Evolutionary conservation across 257 asterid genomes (phyloP).

Genomic region (Phtheirospermum japonicum): DNA sequence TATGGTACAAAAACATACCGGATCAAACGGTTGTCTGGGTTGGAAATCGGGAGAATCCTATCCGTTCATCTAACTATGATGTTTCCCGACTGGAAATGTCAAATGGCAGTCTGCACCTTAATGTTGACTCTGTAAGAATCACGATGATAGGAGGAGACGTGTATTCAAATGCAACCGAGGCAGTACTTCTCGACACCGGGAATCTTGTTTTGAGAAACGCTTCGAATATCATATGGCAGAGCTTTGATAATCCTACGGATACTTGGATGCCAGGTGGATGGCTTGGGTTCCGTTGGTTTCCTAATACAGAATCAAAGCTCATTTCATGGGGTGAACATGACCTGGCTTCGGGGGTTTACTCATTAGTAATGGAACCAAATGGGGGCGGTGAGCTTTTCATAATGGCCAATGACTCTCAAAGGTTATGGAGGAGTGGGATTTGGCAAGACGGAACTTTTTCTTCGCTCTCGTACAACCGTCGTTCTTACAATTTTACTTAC

Average conservation of each 20-base stretch:
- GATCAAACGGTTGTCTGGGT: conserved; percentile 45
- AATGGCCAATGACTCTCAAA: background rate
- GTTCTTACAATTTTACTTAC: conserved; percentile 23
- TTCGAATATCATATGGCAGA: conserved; percentile 38
- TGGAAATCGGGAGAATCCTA: conserved; percentile 40
- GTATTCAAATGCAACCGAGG: conserved; percentile 26
- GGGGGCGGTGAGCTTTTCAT: conserved; percentile 34
- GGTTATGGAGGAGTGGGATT: conserved; percentile 40
- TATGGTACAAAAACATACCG: conserved; percentile 44
- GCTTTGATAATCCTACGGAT: conserved; percentile 51
- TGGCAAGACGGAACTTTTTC: conserved; percentile 27
- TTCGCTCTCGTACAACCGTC: background rate
- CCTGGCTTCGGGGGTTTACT: conserved; percentile 35
- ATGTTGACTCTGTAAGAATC: background rate
- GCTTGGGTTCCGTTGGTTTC: conserved; percentile 30
- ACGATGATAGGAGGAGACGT: background rate
- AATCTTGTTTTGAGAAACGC: conserved; percentile 36
- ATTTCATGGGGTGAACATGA: conserved; percentile 48
- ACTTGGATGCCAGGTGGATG: conserved; percentile 46
- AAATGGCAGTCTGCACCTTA: conserved; percentile 34
- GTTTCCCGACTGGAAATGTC: conserved; percentile 9
- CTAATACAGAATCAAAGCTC: conserved; percentile 15
- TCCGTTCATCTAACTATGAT: background rate
- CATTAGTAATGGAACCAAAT: conserved; percentile 32
- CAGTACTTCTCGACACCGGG: conserved; percentile 38